Conservation (phyloP, 1,284 basidiomycete species). For the Trichosporon ovoides region DNA sequence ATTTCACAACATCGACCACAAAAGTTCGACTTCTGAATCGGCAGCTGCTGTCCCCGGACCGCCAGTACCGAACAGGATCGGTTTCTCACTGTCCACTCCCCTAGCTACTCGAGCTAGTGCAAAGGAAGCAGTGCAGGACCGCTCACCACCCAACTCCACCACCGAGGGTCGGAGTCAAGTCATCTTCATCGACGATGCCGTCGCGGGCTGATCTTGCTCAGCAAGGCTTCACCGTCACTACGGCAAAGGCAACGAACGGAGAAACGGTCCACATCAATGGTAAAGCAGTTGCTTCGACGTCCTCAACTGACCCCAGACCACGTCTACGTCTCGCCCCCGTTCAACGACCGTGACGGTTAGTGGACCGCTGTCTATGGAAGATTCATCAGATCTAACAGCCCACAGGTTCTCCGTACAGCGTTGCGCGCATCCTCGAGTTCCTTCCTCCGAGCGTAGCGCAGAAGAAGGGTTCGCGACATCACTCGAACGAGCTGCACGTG, state of each 20-base stretch:
- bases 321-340: constrained; percentile 88
- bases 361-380: background rate
- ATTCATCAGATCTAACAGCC: background rate
- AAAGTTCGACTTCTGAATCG: background rate
- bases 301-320: constrained; percentile 61
- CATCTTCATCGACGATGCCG: constrained; percentile 9
- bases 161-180: background rate
- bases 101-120: background rate
- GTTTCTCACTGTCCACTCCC: background rate
- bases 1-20: constrained; percentile 4
- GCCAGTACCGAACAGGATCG: background rate
- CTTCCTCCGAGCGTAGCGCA: constrained; percentile 57
- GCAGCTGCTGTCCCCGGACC: constrained; percentile 3
- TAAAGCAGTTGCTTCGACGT: constrained; percentile 15
- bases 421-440: constrained; percentile 94
- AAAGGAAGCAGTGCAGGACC: constrained; percentile 1
- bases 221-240: constrained; percentile 31
- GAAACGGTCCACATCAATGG: constrained; percentile 44
- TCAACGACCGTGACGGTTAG: constrained; percentile 66
- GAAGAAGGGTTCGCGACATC: constrained; percentile 29
- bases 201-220: constrained; percentile 30
- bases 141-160: background rate
- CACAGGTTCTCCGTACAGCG: constrained; percentile 72
- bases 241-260: constrained; percentile 44
- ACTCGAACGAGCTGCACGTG: constrained; percentile 52